These are phyloP conservation scores for Pseudevernia furfuracea DNA, from an alignment of 495 filamentous ascomycete species.

Conservation along the genomic window DNA sequence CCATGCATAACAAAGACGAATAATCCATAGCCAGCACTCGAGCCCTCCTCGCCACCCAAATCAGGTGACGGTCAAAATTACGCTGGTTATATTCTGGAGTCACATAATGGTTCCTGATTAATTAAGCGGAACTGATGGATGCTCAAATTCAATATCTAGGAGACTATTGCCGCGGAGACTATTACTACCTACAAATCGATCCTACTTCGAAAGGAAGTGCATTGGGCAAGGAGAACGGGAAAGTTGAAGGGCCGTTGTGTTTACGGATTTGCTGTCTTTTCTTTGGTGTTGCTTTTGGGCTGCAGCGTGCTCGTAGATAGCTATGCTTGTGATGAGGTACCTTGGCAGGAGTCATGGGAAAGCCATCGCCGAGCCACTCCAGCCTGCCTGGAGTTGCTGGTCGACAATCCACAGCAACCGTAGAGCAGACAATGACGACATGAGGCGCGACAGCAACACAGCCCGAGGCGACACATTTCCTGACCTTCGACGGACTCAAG, in stretches of 20 bases:
- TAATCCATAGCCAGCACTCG: background rate
- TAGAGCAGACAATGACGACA: slow-evolving; percentile 8
- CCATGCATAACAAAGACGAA: background rate
- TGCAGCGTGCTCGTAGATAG: slow-evolving; percentile 17
- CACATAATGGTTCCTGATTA: background rate
- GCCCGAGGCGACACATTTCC: background rate
- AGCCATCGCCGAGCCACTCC: slow-evolving; percentile 4
- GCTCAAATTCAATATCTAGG: background rate
- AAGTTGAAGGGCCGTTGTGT: background rate
- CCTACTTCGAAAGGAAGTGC: background rate
- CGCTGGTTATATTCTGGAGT: background rate
- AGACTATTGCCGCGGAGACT: background rate
- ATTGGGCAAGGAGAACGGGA: background rate
- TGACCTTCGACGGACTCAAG: background rate
- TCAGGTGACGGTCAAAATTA: background rate
- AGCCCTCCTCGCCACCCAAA: background rate
- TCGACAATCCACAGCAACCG: slow-evolving; percentile 11
- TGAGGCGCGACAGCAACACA: background rate
- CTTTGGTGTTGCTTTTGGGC: background rate
- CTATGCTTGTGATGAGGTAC: slow-evolving; percentile 16
- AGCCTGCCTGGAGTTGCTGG: slow-evolving; percentile 4
- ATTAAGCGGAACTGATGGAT: background rate
- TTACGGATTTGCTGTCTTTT: slow-evolving; percentile 9
- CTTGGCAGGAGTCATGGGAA: slow-evolving; percentile 15
- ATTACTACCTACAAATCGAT: background rate